Conservation (phyloP, 2,329 filamentous ascomycete genomes). For the Ophiostoma ips region DNA sequence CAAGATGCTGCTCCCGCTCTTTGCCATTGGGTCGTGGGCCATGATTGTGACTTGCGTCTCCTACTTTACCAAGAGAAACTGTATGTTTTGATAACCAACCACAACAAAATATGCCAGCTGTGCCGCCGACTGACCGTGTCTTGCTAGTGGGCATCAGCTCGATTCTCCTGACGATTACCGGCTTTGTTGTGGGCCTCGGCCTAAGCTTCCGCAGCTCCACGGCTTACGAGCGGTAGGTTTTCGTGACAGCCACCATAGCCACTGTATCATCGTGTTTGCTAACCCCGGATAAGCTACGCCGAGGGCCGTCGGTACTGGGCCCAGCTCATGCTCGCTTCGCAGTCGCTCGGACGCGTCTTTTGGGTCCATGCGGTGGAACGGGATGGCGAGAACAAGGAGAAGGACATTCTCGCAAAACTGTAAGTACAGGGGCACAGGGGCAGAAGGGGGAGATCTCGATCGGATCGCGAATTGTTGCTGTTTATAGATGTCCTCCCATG, state of each 20-base stretch:
- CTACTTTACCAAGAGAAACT: conserved; percentile 15
- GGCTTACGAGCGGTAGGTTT: conserved; percentile 53
- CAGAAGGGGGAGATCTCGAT: neutral
- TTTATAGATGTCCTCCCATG: neutral
- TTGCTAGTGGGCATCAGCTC: conserved; percentile 40
- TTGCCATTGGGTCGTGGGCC: conserved; percentile 51
- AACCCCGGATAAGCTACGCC: conserved; percentile 23
- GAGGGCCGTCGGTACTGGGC: conserved; percentile 45
- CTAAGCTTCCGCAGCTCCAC: conserved; percentile 67
- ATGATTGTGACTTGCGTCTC: conserved; percentile 41
- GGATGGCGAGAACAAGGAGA: conserved; percentile 40
- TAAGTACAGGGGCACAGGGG: too few species aligned
- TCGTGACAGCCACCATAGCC: too few species aligned
- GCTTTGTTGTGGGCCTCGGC: conserved; percentile 69
- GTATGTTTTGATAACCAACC: too few species aligned
- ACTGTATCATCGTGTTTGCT: too few species aligned
- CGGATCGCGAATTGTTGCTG: neutral
- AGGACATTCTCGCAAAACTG: conserved; percentile 53
- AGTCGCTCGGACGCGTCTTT: conserved; percentile 61
- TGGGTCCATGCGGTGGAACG: conserved; percentile 66
- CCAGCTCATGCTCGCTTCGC: conserved; percentile 43
- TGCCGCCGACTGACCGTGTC: neutral
- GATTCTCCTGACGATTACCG: conserved; percentile 68
- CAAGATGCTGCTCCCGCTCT: conserved; percentile 58
- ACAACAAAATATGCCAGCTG: too few species aligned